These are phyloP conservation scores for Picea glauca DNA, from an alignment of 75 land plant species.

Conservation along the genomic window DNA sequence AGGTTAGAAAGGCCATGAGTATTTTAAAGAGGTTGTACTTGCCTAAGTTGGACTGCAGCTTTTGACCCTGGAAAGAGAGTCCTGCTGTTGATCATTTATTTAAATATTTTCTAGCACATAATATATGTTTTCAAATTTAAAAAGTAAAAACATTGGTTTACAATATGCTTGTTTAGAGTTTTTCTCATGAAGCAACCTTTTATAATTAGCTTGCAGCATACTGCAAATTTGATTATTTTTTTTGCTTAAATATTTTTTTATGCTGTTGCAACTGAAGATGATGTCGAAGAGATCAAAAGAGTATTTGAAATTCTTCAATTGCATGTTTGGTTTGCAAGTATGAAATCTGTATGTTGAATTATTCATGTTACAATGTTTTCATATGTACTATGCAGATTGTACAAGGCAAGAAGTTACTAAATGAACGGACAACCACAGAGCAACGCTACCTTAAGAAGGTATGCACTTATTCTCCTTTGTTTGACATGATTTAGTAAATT, in stretches of 20 bases:
- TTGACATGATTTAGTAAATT: conserved; percentile 1
- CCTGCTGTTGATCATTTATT: not conserved
- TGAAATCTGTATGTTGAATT: not conserved
- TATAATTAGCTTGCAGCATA: not conserved
- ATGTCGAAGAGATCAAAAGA: not conserved
- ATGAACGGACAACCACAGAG: conserved; percentile 84
- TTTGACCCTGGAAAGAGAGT: not conserved
- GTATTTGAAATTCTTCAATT: not conserved
- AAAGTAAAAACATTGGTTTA: not conserved
- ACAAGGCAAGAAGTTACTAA: conserved; percentile 84
- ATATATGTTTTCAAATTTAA: not conserved
- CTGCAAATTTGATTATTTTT: not conserved
- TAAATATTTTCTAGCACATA: not conserved
- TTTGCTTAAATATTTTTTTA: not conserved
- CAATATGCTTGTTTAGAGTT: not conserved
- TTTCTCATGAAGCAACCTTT: not conserved
- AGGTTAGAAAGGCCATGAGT: not conserved
- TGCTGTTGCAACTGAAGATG: not conserved
- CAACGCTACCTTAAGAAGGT: conserved; percentile 84
- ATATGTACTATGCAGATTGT: conserved; percentile 54
- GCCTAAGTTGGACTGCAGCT: not conserved
- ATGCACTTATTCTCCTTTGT: not conserved
- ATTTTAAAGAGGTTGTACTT: not conserved
- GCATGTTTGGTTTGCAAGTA: not conserved
- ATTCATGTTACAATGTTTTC: not conserved